Evolutionary conservation across 805 yeast species (phyloP).

Genomic region (Starmerella sirachaensis): DNA sequence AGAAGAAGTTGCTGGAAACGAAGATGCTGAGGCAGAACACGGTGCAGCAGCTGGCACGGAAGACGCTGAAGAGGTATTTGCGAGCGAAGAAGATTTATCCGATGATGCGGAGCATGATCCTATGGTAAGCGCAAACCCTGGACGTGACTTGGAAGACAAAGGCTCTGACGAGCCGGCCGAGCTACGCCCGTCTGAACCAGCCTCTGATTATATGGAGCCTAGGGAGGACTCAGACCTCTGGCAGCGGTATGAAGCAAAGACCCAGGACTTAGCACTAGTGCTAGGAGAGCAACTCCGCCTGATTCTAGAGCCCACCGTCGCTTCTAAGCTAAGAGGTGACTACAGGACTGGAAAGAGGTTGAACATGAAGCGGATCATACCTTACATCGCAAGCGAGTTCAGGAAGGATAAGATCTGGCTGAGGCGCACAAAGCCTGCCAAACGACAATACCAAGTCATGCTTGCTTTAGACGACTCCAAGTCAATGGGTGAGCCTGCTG

Average conservation of each 20-base stretch:
- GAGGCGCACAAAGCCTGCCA: conserved; percentile 92
- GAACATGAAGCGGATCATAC: conserved; percentile 94
- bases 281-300: conserved; percentile 86
- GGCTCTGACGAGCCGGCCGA: conserved; percentile 2
- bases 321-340: conserved; percentile 92
- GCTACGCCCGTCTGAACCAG: too few relatives aligned
- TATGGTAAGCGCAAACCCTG: conserved; percentile 23
- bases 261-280: conserved; percentile 75
- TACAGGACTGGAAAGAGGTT: conserved; percentile 93
- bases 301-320: conserved; percentile 87
- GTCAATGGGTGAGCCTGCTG: conserved; percentile 89
- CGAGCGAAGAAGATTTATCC: conserved; percentile 16
- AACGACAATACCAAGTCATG: conserved; percentile 95
- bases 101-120: conserved; percentile 19
- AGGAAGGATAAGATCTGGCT: conserved; percentile 97
- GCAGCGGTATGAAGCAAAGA: conserved; percentile 71
- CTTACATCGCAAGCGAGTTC: conserved; percentile 94
- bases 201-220: neutral
- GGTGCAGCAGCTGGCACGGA: conserved; percentile 21
- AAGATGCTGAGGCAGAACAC: conserved; percentile 22
- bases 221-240: conserved; percentile 45
- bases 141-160: conserved; percentile 4
- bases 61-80: conserved; percentile 26
- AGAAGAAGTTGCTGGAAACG: conserved; percentile 21
- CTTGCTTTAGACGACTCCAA: conserved; percentile 94